phyloP scores from a whole-genome alignment of 116 monocot species.

The Cymodocea nodosa region DNA sequence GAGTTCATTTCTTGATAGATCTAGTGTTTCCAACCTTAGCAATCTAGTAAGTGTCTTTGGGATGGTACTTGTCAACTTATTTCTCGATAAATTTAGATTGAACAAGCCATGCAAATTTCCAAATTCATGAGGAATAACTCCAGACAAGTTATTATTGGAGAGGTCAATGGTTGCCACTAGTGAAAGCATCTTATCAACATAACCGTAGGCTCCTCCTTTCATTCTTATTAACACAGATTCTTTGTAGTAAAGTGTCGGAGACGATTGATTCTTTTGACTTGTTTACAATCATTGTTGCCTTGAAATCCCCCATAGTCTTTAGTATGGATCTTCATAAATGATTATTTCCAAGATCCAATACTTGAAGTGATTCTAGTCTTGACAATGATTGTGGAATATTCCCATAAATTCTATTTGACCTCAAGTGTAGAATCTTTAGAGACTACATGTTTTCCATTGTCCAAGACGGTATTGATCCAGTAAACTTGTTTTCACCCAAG shows the following conservation, averaged over 20 bases:
- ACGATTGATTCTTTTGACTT: too few relatives aligned
- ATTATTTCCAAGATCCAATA: constrained; percentile 27
- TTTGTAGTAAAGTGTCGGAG: too few relatives aligned
- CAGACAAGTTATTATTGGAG: constrained; percentile 25
- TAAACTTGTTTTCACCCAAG: constrained; percentile 21
- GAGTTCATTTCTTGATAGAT: constrained; percentile 13
- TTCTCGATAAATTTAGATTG: constrained; percentile 25
- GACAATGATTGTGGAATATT: constrained; percentile 14
- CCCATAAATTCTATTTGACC: constrained; percentile 15
- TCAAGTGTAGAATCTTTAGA: constrained; percentile 14
- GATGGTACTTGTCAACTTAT: constrained; percentile 11
- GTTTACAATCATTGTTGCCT: constrained; percentile 10
- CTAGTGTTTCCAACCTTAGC: constrained; percentile 7
- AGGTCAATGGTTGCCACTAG: constrained; percentile 29
- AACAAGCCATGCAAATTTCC: constrained; percentile 9
- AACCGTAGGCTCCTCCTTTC: constrained; percentile 6
- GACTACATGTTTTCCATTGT: constrained; percentile 6
- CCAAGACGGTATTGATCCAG: constrained; percentile 22
- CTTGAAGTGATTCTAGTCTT: constrained; percentile 12
- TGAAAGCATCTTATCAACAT: constrained; percentile 5
- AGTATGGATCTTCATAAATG: constrained; percentile 22
- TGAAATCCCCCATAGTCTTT: neutral
- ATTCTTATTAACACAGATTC: constrained; percentile 5
- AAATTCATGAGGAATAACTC: constrained; percentile 24
- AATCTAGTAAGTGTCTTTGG: neutral